phyloP scores from a whole-genome alignment of 208 protist genomes.

The Leishmania mexicana region DNA sequence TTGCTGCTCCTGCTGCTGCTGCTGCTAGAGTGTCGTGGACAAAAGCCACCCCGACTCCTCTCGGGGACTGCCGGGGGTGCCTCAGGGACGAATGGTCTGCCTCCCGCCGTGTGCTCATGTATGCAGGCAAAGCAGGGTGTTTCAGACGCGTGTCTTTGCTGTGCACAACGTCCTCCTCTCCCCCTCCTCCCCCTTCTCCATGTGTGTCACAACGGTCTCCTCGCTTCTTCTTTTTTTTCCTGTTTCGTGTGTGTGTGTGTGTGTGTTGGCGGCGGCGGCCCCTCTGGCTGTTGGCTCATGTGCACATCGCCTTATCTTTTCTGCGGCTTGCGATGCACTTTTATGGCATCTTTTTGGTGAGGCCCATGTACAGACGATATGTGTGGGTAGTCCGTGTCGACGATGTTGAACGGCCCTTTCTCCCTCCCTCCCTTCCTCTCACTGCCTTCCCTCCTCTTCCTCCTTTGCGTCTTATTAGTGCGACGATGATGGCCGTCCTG shows the following conservation, averaged over 20 bases:
- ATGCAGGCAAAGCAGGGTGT: neutral
- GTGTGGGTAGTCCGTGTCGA: neutral
- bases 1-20: slow-evolving; percentile 27
- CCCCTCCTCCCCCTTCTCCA: neutral
- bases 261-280: neutral
- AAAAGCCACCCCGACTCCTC: neutral
- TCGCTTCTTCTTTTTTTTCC: neutral
- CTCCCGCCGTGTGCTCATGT: neutral
- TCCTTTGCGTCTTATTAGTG: neutral
- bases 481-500: neutral
- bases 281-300: neutral
- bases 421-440: neutral
- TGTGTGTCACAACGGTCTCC: neutral
- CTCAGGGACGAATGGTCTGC: neutral
- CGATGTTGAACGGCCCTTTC: neutral
- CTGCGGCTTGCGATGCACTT: neutral
- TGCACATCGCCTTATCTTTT: neutral
- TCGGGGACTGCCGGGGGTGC: neutral
- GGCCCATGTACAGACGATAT: neutral
- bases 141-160: neutral
- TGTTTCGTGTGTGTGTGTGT: neutral
- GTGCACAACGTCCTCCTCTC: neutral
- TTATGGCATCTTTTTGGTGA: too few species aligned
- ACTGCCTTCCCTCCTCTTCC: neutral
- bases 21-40: slow-evolving; percentile 9